Percentiles rank a stretch among this genome's conserved stretches.
phyloP scores from a whole-genome alignment of 139 green algal genomes.

The Zygnema cylindricum region DNA sequence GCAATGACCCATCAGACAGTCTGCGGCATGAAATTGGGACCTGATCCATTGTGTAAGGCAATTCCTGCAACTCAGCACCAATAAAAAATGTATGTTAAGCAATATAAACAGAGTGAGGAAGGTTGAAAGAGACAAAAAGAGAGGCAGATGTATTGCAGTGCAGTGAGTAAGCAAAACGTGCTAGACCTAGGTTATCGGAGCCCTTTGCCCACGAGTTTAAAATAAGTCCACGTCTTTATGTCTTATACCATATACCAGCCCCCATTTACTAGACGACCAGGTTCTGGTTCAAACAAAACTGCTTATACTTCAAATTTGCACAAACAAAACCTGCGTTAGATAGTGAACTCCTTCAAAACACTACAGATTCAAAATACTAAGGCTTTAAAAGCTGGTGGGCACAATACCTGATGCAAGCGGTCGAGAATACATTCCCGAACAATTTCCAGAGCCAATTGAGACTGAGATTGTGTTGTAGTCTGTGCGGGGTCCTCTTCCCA shows the following conservation, averaged over 20 bases:
- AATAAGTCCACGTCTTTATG: too few relatives aligned
- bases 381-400: too few relatives aligned
- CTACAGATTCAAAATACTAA: too few relatives aligned
- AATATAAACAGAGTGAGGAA: neutral
- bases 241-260: too few relatives aligned
- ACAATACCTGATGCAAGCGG: constrained; percentile 54
- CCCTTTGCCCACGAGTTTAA: too few relatives aligned
- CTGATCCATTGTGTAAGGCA: constrained; percentile 45
- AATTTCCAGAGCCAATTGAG: constrained; percentile 52
- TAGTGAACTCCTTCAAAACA: too few relatives aligned
- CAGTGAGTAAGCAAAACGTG: neutral
- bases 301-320: too few relatives aligned
- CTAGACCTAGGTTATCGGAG: neutral
- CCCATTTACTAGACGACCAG: too few relatives aligned
- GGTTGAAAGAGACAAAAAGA: neutral
- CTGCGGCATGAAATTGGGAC: constrained; percentile 4
- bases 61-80: constrained; percentile 40
- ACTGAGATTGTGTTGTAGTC: constrained; percentile 4
- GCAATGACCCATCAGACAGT: constrained; percentile 26
- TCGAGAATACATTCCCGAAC: constrained; percentile 51
- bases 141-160: neutral
- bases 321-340: too few relatives aligned
- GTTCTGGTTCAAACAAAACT: too few relatives aligned
- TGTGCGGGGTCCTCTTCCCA: constrained; percentile 45
- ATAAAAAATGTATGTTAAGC: neutral